Evolutionary conservation across 331 rosid genomes (phyloP).

Genomic region (Prunus yedoensis): DNA sequence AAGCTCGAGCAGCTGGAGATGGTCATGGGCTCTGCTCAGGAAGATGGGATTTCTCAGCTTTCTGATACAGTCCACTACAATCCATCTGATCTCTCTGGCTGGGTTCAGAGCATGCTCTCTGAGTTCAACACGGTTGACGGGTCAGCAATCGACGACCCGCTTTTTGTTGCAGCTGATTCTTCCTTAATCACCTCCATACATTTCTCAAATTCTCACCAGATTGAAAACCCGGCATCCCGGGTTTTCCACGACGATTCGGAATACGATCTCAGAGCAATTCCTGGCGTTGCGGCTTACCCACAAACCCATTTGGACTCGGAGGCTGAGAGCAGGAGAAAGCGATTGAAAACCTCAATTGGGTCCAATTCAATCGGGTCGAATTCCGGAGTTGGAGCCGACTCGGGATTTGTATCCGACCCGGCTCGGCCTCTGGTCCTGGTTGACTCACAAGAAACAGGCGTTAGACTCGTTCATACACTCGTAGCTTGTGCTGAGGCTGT

Average conservation of each 20-base stretch:
- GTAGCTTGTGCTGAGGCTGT: constrained; percentile 83
- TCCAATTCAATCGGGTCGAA: background rate
- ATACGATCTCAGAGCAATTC: constrained; percentile 75
- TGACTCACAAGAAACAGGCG: constrained; percentile 69
- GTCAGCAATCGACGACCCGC: constrained; percentile 22
- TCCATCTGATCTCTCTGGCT: constrained; percentile 75
- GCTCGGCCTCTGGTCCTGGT: constrained; percentile 62
- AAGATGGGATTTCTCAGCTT: constrained; percentile 67
- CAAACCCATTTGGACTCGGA: background rate
- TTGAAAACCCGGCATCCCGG: constrained; percentile 14
- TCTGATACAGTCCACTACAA: constrained; percentile 72
- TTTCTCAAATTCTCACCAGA: constrained; percentile 22
- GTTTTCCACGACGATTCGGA: constrained; percentile 63
- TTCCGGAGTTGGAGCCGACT: background rate
- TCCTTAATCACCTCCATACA: constrained; percentile 5
- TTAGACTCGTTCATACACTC: constrained; percentile 70
- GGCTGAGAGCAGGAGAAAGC: constrained; percentile 21
- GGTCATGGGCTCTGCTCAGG: constrained; percentile 63
- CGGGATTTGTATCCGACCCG: background rate
- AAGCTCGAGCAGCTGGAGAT: constrained; percentile 75
- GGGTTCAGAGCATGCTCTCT: constrained; percentile 78
- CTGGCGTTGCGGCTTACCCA: constrained; percentile 67
- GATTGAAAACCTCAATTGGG: constrained; percentile 35
- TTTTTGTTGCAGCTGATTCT: constrained; percentile 15
- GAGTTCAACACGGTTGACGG: constrained; percentile 49